These are phyloP conservation scores for Diplodia sapinea DNA, from an alignment of 2,329 filamentous ascomycete species.

Conservation along the genomic window DNA sequence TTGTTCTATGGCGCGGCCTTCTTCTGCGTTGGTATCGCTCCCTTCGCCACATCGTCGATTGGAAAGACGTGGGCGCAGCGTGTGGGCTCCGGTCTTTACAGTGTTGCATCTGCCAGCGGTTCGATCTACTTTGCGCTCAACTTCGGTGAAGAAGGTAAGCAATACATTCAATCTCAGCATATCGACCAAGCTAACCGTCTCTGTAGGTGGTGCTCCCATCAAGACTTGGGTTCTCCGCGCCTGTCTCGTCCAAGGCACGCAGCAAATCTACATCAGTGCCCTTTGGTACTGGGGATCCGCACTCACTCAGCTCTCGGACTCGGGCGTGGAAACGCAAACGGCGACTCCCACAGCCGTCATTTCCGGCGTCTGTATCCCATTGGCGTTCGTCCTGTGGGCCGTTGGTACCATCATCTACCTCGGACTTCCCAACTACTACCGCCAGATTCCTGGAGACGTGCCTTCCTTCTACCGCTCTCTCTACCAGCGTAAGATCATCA, in stretches of 20 bases:
- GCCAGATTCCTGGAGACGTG: slow-evolving; percentile 66
- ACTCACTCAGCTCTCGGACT: slow-evolving; percentile 54
- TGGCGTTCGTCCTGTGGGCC: slow-evolving; percentile 63
- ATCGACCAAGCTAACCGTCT: neutral
- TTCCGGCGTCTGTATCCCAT: slow-evolving; percentile 45
- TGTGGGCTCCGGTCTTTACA: slow-evolving; percentile 66
- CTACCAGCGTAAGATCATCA: slow-evolving; percentile 66
- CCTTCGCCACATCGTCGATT: slow-evolving; percentile 37
- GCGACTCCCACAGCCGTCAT: slow-evolving; percentile 58
- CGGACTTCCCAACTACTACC: slow-evolving; percentile 71
- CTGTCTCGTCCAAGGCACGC: slow-evolving; percentile 69
- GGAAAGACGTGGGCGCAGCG: slow-evolving; percentile 50
- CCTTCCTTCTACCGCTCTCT: slow-evolving; percentile 70
- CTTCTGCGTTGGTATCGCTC: slow-evolving; percentile 54
- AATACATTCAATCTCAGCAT: too few species aligned
- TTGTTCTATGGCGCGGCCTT: slow-evolving; percentile 68
- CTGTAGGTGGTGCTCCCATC: slow-evolving; percentile 59
- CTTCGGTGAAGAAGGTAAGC: slow-evolving; percentile 65
- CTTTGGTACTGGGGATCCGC: slow-evolving; percentile 71
- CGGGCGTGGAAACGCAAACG: slow-evolving; percentile 51
- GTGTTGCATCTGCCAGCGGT: slow-evolving; percentile 66
- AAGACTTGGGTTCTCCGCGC: slow-evolving; percentile 72
- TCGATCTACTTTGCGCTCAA: slow-evolving; percentile 71
- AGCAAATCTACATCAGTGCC: slow-evolving; percentile 68
- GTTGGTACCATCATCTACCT: slow-evolving; percentile 62